phyloP scores from a whole-genome alignment of 306 rosid genomes.

The Quercus aquifolioides region DNA sequence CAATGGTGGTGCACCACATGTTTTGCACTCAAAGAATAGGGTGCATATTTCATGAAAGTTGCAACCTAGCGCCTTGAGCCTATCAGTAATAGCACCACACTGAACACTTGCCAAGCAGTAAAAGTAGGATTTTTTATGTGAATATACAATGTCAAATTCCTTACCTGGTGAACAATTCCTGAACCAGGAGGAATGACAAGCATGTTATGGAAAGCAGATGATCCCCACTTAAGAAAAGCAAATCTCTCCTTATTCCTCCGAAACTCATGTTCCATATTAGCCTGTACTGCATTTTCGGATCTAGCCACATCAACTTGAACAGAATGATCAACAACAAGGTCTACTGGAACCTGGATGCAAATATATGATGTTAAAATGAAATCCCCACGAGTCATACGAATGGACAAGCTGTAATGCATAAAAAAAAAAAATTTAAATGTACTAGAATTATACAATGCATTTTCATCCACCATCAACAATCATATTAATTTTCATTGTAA shows the following conservation, averaged over 20 bases:
- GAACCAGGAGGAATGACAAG: slow-evolving; percentile 4
- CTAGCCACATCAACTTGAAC: slow-evolving; percentile 5
- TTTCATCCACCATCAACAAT: neutral
- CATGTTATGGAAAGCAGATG: slow-evolving; percentile 6
- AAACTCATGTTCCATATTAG: slow-evolving; percentile 2
- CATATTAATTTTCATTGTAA: neutral
- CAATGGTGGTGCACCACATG: neutral
- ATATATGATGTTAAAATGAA: neutral
- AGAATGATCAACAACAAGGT: slow-evolving; percentile 7
- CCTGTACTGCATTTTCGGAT: slow-evolving; percentile 2
- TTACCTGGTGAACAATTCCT: slow-evolving; percentile 7
- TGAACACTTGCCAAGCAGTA: neutral
- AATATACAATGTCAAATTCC: neutral
- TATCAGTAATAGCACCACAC: neutral
- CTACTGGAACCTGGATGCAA: neutral
- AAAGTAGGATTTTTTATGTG: neutral
- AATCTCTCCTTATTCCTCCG: slow-evolving; percentile 1
- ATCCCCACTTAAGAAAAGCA: slow-evolving; percentile 12
- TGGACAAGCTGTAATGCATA: neutral
- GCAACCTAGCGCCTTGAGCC: neutral
- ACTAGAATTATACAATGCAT: neutral
- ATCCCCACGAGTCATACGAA: neutral
- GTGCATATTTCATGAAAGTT: neutral
- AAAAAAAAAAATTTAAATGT: neutral
- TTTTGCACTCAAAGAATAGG: neutral